These are phyloP conservation scores for Penicillium corylophilum DNA, from an alignment of 2,329 filamentous ascomycete species.

Conservation along the genomic window DNA sequence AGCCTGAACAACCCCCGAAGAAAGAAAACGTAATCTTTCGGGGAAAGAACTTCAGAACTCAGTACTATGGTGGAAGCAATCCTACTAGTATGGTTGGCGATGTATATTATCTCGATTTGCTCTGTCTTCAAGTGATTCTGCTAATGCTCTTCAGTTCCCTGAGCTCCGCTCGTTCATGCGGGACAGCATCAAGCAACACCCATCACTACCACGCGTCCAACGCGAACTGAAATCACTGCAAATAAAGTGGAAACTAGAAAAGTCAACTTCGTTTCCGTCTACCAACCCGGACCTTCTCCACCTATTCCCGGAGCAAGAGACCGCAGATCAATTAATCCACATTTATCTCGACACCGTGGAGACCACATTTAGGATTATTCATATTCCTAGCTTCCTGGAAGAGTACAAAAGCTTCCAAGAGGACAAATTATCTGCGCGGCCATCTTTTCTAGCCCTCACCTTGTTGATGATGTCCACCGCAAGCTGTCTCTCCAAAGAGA, in stretches of 20 bases:
- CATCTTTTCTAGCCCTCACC: slow-evolving; percentile 19
- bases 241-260: slow-evolving; percentile 20
- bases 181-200: slow-evolving; percentile 20
- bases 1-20: not conserved
- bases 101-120: slow-evolving; percentile 8
- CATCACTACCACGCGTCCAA: slow-evolving; percentile 19
- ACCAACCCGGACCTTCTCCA: slow-evolving; percentile 14
- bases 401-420: slow-evolving; percentile 22
- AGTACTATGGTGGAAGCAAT: slow-evolving; percentile 26
- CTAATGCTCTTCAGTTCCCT: slow-evolving; percentile 12
- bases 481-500: slow-evolving; percentile 11
- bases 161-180: slow-evolving; percentile 24
- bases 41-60: slow-evolving; percentile 22
- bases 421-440: slow-evolving; percentile 10
- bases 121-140: not conserved
- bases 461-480: slow-evolving; percentile 22
- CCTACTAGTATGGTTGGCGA: slow-evolving; percentile 20
- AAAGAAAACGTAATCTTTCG: slow-evolving; percentile 18
- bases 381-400: slow-evolving; percentile 22
- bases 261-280: slow-evolving; percentile 2
- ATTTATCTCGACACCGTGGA: slow-evolving; percentile 27
- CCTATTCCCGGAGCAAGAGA: slow-evolving; percentile 21
- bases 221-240: slow-evolving; percentile 20
- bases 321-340: slow-evolving; percentile 18
- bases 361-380: slow-evolving; percentile 22